Base-by-base conservation (phyloP, 306 rosid species). In the Dicorynia guianensis region DNA sequence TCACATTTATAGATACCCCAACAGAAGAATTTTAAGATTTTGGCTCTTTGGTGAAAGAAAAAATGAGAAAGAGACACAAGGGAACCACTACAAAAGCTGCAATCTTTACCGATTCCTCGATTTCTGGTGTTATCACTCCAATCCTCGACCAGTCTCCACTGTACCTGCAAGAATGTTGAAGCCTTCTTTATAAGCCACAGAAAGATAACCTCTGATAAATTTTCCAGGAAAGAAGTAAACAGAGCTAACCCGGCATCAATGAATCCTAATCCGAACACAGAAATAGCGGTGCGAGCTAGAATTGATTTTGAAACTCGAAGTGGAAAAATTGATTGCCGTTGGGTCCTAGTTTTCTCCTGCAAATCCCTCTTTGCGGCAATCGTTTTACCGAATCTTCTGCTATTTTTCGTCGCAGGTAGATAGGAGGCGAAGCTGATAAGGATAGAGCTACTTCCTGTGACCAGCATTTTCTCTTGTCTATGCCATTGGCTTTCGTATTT, bases 91-190 rank as follows among this genome's bases (percentile, higher is more conserved):
- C 49, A 58, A 89, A 89, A n/a, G 97, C 97, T 55, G 92, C 91
- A 73, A 85, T 54, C 87, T 85, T 89, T 0, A 93, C 79, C 76
- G 91, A 74, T 3, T 84, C 88, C 73, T 91, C 98, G 17, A 1
- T 79, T 79, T 93, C 86, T 49, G 63, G 78, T 65, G 98, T 83
- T 48, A 93, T 82, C 35, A 81, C 98, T 61, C 97, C 97, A 77
- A 91, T 91, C 79, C 98, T 93, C 7, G 97, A 93, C 98, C 98
- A 93, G 78, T 93, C 98, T 75, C 97, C 97, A 55, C 92, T 93
- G 62, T 89, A 93, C 92, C 97, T 93, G 87, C 78, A 87, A 75
- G 25, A 74, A 19, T 4, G 10, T 67, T 66, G 63, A 19, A 42
- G 79, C 25, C 33, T 18, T 36, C 62, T 8, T 8, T 18, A 74